phyloP scores from a whole-genome alignment of 202 grass and related monocot species.

The Bolboschoenoplectus hybrid region DNA sequence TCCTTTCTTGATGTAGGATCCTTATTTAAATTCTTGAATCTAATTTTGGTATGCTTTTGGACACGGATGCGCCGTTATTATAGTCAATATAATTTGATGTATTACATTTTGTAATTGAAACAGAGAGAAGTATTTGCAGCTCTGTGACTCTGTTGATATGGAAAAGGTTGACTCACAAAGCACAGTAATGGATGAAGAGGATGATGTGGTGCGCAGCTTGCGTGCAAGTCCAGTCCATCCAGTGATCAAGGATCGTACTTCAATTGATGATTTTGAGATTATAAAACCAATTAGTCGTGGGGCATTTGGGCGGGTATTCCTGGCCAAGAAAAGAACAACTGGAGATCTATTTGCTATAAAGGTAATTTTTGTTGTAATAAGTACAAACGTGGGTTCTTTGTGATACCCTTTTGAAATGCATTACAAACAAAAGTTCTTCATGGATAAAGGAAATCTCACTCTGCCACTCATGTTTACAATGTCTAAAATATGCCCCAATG shows the following conservation, averaged over 20 bases:
- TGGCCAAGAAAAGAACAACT: slow-evolving; percentile 99
- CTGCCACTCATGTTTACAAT: not conserved
- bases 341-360: slow-evolving; percentile 99
- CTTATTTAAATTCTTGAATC: slow-evolving; percentile 30
- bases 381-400: not conserved
- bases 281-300: slow-evolving; percentile 99
- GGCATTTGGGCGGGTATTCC: slow-evolving; percentile 98
- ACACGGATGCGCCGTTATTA: slow-evolving; percentile 37
- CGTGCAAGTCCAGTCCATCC: slow-evolving; percentile 92
- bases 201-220: slow-evolving; percentile 94
- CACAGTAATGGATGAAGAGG: slow-evolving; percentile 98
- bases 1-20: slow-evolving; percentile 25
- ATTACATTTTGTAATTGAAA: slow-evolving; percentile 44
- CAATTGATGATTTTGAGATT: slow-evolving; percentile 99
- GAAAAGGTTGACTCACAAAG: slow-evolving; percentile 89
- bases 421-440: not conserved
- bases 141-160: slow-evolving; percentile 94
- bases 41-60: slow-evolving; percentile 34
- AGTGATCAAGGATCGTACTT: slow-evolving; percentile 87
- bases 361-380: slow-evolving; percentile 53
- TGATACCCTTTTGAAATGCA: slow-evolving; percentile 5
- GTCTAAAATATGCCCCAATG: slow-evolving; percentile 8
- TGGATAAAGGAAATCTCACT: not conserved
- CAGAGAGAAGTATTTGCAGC: slow-evolving; percentile 98
- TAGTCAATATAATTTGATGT: slow-evolving; percentile 38